These are phyloP conservation scores for Lumnitzera racemosa DNA, from an alignment of 345 rosid species.

Conservation along the genomic window DNA sequence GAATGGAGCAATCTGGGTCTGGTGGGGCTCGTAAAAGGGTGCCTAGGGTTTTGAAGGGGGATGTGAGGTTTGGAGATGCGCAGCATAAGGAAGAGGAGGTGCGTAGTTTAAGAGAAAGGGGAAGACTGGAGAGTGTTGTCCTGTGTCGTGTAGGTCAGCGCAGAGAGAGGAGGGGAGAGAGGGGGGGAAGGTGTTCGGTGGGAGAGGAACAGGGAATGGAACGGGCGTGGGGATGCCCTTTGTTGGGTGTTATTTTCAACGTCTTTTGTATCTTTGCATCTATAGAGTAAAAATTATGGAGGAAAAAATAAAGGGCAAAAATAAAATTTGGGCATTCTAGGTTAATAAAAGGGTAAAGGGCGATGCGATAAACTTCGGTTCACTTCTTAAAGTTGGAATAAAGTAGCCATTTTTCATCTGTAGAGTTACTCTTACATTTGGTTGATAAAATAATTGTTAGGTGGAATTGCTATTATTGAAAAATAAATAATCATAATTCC, in stretches of 20 bases:
- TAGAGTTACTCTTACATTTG: no score
- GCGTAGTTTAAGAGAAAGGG: slow-evolving; percentile 20
- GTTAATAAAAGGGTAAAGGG: neutral
- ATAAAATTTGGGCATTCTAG: neutral
- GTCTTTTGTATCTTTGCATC: neutral
- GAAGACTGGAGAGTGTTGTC: neutral
- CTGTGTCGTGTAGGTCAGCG: slow-evolving; percentile 13
- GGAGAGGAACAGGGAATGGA: slow-evolving; percentile 52
- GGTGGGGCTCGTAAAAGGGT: slow-evolving; percentile 10
- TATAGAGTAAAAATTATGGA: neutral
- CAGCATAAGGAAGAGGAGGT: slow-evolving; percentile 10
- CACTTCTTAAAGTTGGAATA: no score
- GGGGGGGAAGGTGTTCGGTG: slow-evolving; percentile 43
- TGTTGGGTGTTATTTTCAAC: slow-evolving; percentile 7
- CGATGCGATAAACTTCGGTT: no score
- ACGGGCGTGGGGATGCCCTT: slow-evolving; percentile 10
- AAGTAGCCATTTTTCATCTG: no score
- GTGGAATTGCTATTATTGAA: no score
- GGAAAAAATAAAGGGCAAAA: neutral
- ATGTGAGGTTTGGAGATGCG: slow-evolving; percentile 18
- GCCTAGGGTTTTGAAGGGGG: slow-evolving; percentile 12
- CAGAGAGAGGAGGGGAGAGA: slow-evolving; percentile 16
- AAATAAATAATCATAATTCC: no score
- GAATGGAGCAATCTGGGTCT: slow-evolving; percentile 10
- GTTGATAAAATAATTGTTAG: no score